phyloP scores from a whole-genome alignment of 768 basidiomycete species.

The Lactarius deliciosus region DNA sequence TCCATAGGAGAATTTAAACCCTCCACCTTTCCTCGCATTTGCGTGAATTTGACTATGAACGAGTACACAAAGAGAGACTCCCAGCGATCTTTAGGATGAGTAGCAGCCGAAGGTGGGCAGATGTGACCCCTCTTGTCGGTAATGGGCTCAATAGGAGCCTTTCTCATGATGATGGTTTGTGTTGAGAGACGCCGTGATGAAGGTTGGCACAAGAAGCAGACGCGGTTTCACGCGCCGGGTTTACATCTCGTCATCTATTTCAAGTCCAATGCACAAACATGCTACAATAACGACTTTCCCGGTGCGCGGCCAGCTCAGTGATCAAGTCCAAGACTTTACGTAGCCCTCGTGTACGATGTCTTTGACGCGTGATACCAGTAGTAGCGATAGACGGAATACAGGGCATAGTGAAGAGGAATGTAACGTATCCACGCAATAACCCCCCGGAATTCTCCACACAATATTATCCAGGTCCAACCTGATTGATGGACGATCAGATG shows the following conservation, averaged over 20 bases:
- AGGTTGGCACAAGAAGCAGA: constrained; percentile 30
- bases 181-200: constrained; percentile 28
- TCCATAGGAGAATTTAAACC: constrained; percentile 81
- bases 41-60: constrained; percentile 82
- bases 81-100: constrained; percentile 81
- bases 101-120: constrained; percentile 59
- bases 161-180: constrained; percentile 39
- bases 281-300: constrained; percentile 32
- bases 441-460: constrained; percentile 25
- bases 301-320: constrained; percentile 21
- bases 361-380: constrained; percentile 7
- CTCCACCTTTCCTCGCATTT: constrained; percentile 70
- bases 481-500: constrained; percentile 19
- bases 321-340: constrained; percentile 4
- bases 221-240: constrained; percentile 32
- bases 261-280: constrained; percentile 38
- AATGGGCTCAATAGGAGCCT: constrained; percentile 33
- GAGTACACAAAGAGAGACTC: constrained; percentile 83
- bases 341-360: constrained; percentile 1
- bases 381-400: neutral
- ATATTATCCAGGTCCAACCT: constrained; percentile 87
- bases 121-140: constrained; percentile 51
- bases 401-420: neutral
- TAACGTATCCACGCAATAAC: neutral
- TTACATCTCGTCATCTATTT: constrained; percentile 36